Base-by-base conservation (phyloP, 2,329 filamentous ascomycete species). In the Metarhizium sp. region DNA sequence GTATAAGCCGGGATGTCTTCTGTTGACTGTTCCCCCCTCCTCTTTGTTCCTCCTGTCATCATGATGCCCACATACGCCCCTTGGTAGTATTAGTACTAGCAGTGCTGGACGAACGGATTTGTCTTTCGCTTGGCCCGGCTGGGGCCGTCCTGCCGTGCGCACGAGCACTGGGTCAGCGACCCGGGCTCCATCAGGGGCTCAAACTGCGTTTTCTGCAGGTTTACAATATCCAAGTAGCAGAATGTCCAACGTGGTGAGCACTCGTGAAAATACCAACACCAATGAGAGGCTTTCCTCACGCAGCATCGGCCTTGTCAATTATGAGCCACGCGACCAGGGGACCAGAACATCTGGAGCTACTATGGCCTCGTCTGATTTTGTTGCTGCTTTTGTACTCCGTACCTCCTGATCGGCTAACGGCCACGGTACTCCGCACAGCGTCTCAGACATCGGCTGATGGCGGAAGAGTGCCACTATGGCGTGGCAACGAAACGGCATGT, bases 131-230 rank as follows among this genome's bases (percentile, higher is more conserved):
- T 30, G 32, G 10, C 45, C 36, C 51, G 38, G 51, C 51, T 36
- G 42, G 42, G 20, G 38, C 51, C 51, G 51, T 36, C 25, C 16
- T 45, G 51, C 51, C 51, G 51, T 20, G 42, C 51, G 51, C 51
- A 53, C 42, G 42, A 47, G 51, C 51, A 47, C 16, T 47, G 38
- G 50, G 50, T 43, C 50, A 52, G 32, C 34, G 34, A 34, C 48
- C 34, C 30, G 38, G 34, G 34, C 34, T 10, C 25, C 25, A 25
- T 25, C 25, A 52, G 34, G 50, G 36, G 50, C 49, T 51, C 49
- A 51, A 51, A 51, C 36, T 25, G 49, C 45, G 45, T 48, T 48
- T 20, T 51, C 30, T 40, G 49, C n/a, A 29, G 49, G 25, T 25
- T 51, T 51, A 25, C 49, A 40, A 38, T 20, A 51, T 40, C 30